Evolutionary conservation across 2,329 filamentous ascomycete species (phyloP).

Genomic region (Sporothrix inflata): DNA sequence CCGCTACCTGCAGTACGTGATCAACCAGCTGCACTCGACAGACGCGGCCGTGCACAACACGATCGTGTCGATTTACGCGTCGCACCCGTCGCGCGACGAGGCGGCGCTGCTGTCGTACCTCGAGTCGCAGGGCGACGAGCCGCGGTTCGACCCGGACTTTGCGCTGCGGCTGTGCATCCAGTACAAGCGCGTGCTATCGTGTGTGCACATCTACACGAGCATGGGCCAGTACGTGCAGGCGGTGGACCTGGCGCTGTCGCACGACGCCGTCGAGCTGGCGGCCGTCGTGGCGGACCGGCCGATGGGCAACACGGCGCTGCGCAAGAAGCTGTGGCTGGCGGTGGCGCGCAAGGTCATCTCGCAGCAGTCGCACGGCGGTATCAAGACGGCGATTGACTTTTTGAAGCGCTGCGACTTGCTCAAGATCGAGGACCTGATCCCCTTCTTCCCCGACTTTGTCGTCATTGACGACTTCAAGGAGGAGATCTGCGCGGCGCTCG

Average conservation of each 20-base stretch:
- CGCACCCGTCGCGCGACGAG: conserved; percentile 81
- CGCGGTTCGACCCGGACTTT: conserved; percentile 92
- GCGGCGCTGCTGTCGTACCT: conserved; percentile 85
- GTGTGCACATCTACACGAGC: conserved; percentile 94
- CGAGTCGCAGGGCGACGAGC: conserved; percentile 84
- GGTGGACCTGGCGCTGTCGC: conserved; percentile 87
- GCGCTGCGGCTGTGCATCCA: conserved; percentile 94
- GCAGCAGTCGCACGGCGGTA: conserved; percentile 66
- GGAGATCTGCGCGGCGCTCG: conserved; percentile 90
- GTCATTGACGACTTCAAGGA: conserved; percentile 99
- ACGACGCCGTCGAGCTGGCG: conserved; percentile 87
- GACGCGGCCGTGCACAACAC: conserved; percentile 95
- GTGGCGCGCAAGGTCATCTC: conserved; percentile 90
- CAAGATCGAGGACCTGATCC: conserved; percentile 94
- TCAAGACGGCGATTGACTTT: conserved; percentile 93
- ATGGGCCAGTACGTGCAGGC: conserved; percentile 96
- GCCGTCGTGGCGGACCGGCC: conserved; percentile 86
- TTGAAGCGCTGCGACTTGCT: conserved; percentile 88
- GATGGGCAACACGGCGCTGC: conserved; percentile 74
- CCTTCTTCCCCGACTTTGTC: conserved; percentile 98
- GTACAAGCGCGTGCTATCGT: conserved; percentile 87
- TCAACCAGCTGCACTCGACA: conserved; percentile 79
- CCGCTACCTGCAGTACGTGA: conserved; percentile 89
- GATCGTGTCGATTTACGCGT: conserved; percentile 92
- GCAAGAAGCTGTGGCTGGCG: conserved; percentile 94